Percentiles rank a stretch among this genome's conserved stretches.
Evolutionary conservation across 202 grass and related monocot species (phyloP).

Genomic region (Setaria viridis): DNA sequence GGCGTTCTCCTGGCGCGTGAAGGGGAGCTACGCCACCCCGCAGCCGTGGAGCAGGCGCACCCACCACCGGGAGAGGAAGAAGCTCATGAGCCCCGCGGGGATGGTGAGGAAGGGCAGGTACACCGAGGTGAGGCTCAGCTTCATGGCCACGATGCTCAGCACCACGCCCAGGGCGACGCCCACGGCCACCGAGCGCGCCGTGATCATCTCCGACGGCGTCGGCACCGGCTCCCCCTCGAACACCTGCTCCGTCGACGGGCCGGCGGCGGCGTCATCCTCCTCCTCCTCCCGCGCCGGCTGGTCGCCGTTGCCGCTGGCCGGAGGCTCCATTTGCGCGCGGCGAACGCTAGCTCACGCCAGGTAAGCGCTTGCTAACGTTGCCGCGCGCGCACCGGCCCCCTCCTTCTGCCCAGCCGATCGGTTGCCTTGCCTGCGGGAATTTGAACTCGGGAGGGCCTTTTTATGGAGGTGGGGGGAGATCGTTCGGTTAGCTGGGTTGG

Average conservation of each 20-base stretch:
- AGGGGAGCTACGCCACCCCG: slow-evolving; percentile 49
- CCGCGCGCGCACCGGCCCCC: neutral
- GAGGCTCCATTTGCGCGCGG: slow-evolving; percentile 15
- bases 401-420: neutral
- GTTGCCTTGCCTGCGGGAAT: neutral
- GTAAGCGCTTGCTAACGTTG: slow-evolving; percentile 6
- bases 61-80: slow-evolving; percentile 45
- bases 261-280: neutral
- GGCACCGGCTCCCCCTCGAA: slow-evolving; percentile 50
- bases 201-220: slow-evolving; percentile 40
- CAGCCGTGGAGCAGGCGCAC: slow-evolving; percentile 24
- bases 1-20: slow-evolving; percentile 91
- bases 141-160: slow-evolving; percentile 40
- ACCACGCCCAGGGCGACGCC: slow-evolving; percentile 13
- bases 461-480: neutral
- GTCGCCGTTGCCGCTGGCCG: neutral
- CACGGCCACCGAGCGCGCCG: slow-evolving; percentile 39
- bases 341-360: slow-evolving; percentile 2
- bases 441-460: neutral
- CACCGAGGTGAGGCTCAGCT: slow-evolving; percentile 28
- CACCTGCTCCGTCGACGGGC: slow-evolving; percentile 33
- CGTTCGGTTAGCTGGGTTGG: neutral
- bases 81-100: slow-evolving; percentile 41
- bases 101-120: slow-evolving; percentile 36
- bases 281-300: neutral